Percentiles rank a stretch among this genome's conserved stretches.
Conservation (phyloP, 805 yeast species). For the Cyberlindnera xylosilytica region DNA sequence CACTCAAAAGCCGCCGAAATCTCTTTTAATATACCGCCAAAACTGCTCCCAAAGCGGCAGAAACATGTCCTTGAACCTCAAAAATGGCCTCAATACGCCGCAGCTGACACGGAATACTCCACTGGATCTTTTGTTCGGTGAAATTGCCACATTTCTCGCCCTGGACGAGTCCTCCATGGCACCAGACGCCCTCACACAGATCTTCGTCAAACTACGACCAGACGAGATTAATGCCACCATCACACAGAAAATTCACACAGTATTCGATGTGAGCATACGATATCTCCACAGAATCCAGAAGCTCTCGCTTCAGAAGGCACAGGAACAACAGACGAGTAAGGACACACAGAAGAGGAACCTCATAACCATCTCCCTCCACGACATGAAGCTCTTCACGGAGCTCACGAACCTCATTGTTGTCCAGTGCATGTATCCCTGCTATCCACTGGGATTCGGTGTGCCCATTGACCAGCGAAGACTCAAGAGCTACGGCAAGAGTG, state of each 20-base stretch:
- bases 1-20: no score
- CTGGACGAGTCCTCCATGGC: conserved; percentile 15
- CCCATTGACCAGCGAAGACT: conserved; percentile 60
- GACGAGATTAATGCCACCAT: background rate
- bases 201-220: conserved; percentile 1
- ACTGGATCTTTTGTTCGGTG: conserved; percentile 31
- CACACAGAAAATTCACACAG: background rate
- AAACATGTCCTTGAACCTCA: conserved; percentile 6
- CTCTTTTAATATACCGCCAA: no score
- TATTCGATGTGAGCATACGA: conserved; percentile 10
- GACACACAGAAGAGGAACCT: conserved; percentile 24
- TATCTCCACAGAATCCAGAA: conserved; percentile 18
- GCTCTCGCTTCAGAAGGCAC: conserved; percentile 8
- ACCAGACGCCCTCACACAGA: conserved; percentile 17
- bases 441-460: conserved; percentile 56
- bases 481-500: conserved; percentile 40
- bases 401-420: conserved; percentile 62
- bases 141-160: conserved; percentile 21
- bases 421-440: conserved; percentile 66
- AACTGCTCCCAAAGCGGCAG: no score
- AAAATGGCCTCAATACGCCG: conserved; percentile 29
- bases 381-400: conserved; percentile 69
- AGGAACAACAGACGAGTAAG: background rate
- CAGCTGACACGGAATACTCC: conserved; percentile 30
- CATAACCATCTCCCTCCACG: conserved; percentile 75